Base-by-base conservation (phyloP, 192 early-diverging fungal species). In the Coemansia sp. region DNA sequence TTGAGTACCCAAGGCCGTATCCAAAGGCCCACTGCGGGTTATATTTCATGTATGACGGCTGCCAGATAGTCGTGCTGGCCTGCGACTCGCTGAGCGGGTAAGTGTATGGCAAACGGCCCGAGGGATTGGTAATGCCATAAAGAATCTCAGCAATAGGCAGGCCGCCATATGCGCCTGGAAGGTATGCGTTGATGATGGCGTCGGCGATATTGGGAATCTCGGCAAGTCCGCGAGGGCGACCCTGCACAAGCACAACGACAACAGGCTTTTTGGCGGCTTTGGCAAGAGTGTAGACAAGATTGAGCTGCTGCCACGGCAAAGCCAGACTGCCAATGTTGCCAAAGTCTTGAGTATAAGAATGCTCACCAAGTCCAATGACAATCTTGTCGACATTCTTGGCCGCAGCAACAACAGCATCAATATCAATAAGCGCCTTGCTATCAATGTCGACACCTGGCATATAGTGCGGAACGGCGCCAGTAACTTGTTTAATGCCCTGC, bases 111-210 rank as follows among this genome's bases (percentile, higher is more conserved):
- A 84, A 42, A 3, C 80, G 76, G n/a, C 85, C 85, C 0, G 83
- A 83, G 0, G 84, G 84, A 50, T 82, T 86, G 40, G 67, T 65
- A 15, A 45, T 52, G n/a, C 84, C 84, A 19, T 80, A 82, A 6
- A 86, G 43, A 7, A 84, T 57, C 56, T 86, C 80, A 2, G 80
- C 83, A 48, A 84, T 75, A 0, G 84, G 80, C 30, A 68, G 46
- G 17, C 84, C 84, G 25, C 82, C 84, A 65, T 82, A 86, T 1
- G 81, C 74, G 1, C 84, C 84, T 4, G 82, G 84, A 2, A 86
- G 60, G 40, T 84, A 86, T 0, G 81, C 76, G 25, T 83, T 64
- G 9, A 86, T 52, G 3, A 86, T 65, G 0, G 80, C 84, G 29
- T 68, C 58, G 8, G 79, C 77, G 11, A 34, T 18, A 17, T 47